phyloP scores from a whole-genome alignment of 2,329 filamentous ascomycete species.

The Penicillium sp. region DNA sequence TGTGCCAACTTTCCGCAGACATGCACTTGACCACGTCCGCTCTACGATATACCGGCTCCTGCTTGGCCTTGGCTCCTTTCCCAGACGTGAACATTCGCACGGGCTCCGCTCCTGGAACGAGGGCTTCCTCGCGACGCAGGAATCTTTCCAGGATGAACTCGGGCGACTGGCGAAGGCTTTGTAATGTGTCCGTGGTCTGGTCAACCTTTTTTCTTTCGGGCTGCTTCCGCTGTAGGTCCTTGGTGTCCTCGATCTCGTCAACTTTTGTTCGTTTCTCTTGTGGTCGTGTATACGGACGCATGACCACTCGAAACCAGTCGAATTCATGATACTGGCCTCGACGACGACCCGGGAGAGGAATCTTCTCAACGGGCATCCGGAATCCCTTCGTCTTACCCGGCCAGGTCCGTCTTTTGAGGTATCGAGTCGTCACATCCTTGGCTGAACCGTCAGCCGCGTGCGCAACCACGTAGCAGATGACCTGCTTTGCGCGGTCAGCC shows the following conservation, averaged over 20 bases:
- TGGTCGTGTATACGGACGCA: conserved; percentile 63
- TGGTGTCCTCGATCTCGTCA: conserved; percentile 73
- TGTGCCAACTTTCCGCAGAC: conserved; percentile 94
- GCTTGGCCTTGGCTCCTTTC: conserved; percentile 66
- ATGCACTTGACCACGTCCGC: conserved; percentile 79
- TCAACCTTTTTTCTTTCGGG: conserved; percentile 67
- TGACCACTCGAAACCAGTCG: conserved; percentile 81
- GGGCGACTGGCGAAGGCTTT: conserved; percentile 79
- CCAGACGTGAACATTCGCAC: conserved; percentile 69
- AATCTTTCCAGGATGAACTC: conserved; percentile 83
- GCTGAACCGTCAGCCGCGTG: conserved; percentile 79
- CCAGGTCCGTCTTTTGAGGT: conserved; percentile 72
- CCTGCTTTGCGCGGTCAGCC: conserved; percentile 79
- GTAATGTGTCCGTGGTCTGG: conserved; percentile 73
- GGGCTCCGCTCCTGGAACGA: conserved; percentile 61
- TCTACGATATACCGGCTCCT: conserved; percentile 75
- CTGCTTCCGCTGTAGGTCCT: conserved; percentile 67
- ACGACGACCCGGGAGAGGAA: conserved; percentile 68
- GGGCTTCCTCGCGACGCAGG: conserved; percentile 83
- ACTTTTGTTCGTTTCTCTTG: conserved; percentile 55
- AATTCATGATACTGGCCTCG: conserved; percentile 71
- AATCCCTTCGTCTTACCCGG: conserved; percentile 87
- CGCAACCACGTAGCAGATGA: conserved; percentile 82
- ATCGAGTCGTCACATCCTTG: conserved; percentile 90
- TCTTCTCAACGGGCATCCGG: conserved; percentile 70